Base-by-base conservation (phyloP, 768 basidiomycete genomes). In the Saitozyma podzolica region DNA sequence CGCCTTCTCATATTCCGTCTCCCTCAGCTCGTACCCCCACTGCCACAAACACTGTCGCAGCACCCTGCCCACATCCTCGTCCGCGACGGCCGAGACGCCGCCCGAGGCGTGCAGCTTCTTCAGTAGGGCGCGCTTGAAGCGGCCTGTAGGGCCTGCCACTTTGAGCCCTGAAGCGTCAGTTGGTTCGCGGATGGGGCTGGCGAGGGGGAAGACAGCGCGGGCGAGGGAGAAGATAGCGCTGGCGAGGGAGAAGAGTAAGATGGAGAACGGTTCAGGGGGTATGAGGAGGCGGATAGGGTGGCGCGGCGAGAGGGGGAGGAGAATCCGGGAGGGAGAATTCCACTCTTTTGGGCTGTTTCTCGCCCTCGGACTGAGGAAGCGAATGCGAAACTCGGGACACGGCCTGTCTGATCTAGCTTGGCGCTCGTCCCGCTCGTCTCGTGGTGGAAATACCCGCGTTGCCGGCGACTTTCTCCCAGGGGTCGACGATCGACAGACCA, bases 11-110 rank as follows among this genome's bases (percentile, higher is more conserved):
- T 69, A 78, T 47, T 75, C 75, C 0, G n/a, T 45, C 29, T 59
- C 63, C 16, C 56, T 77, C 55, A 78, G 40, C 61, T 75, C 70
- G 60, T 68, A 75, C 7, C 69, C 78, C 78, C 78, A 79, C 50
- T 79, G 78, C 76, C 76, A 77, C 14, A 76, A 56, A 59, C 74
- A 74, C 63, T 79, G 78, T 45, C 78, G 56, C 42, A 79, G 50
- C 16, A 72, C 71, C 19, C 66, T 65, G 0, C 75, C 78, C 0
- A 78, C 66, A 55, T 78, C 73, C 50, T 76, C 73, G 47, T 79
- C 74, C 17, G 55, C 70, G 6, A 62, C 19, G 1, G 65, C 70
- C 0, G 56, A 45, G 37, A 47, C 55, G 1, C 71, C 75, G 3
- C 73, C 75, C 6, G 66, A 42, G 29, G 58, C 54, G 10, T 67